Conservation (phyloP, 2,329 filamentous ascomycete species). For the Lasiodiplodia sp. region DNA sequence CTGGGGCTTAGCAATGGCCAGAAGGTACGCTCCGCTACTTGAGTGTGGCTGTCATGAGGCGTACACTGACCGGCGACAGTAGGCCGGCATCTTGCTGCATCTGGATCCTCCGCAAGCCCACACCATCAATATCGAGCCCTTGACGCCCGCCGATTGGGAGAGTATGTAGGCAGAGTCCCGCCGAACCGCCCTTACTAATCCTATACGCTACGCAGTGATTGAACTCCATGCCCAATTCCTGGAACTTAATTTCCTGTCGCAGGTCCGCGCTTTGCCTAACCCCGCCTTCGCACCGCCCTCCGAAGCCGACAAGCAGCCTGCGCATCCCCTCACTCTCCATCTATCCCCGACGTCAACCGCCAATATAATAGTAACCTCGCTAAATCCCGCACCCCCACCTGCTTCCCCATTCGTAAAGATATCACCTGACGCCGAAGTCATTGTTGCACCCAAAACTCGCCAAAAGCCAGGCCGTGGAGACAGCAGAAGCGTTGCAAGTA, state of each 20-base stretch:
- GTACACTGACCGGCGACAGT: slow-evolving; percentile 27
- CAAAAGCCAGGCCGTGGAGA: slow-evolving; percentile 69
- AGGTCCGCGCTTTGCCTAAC: slow-evolving; percentile 93
- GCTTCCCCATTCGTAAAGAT: slow-evolving; percentile 87
- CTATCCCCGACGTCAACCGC: slow-evolving; percentile 95
- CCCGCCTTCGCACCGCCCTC: slow-evolving; percentile 67
- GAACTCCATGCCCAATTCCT: slow-evolving; percentile 96
- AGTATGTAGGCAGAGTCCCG: slow-evolving; percentile 56
- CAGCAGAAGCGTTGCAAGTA: slow-evolving; percentile 79
- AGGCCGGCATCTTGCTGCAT: slow-evolving; percentile 74
- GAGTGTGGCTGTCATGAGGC: neutral
- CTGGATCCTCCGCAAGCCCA: slow-evolving; percentile 89
- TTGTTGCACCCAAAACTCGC: slow-evolving; percentile 92
- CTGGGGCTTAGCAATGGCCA: slow-evolving; percentile 82
- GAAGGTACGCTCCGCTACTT: slow-evolving; percentile 62
- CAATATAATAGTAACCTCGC: slow-evolving; percentile 83
- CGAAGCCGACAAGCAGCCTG: slow-evolving; percentile 58
- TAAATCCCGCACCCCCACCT: slow-evolving; percentile 75
- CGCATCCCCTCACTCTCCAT: slow-evolving; percentile 88
- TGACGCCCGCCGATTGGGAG: slow-evolving; percentile 97
- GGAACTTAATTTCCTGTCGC: slow-evolving; percentile 89
- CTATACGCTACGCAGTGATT: slow-evolving; percentile 66
- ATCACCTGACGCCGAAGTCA: slow-evolving; percentile 91
- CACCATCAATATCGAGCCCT: slow-evolving; percentile 94
- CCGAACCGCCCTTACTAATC: neutral